Percentiles rank a stretch among this genome's conserved stretches.
Conservation (phyloP, 2,329 filamentous ascomycete species). For the Aspergillus phoenicis region DNA sequence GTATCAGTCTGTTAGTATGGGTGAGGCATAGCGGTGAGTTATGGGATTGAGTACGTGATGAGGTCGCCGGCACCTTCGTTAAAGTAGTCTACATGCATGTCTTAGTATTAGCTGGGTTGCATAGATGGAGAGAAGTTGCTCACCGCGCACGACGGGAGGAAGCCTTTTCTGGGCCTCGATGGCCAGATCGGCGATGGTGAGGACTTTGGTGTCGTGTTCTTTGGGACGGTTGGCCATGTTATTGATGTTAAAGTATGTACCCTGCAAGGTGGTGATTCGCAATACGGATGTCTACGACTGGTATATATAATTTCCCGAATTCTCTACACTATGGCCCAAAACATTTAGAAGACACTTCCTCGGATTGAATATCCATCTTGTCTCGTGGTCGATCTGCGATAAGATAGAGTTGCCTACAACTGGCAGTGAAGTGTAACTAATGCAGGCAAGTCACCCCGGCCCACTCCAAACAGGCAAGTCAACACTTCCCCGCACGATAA, state of each 20-base stretch:
- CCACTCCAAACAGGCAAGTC: neutral
- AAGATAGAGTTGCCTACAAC: neutral
- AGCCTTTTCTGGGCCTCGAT: conserved; percentile 5
- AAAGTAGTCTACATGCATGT: conserved; percentile 9
- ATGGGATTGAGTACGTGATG: neutral
- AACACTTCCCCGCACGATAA: neutral
- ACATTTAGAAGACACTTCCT: neutral
- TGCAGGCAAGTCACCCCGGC: conserved; percentile 2
- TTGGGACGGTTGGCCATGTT: conserved; percentile 3
- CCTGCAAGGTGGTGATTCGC: neutral
- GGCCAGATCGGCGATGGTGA: conserved; percentile 10
- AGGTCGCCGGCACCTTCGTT: conserved; percentile 13
- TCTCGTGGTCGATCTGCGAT: neutral
- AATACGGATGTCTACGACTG: too few relatives aligned
- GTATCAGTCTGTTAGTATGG: neutral
- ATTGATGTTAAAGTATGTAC: neutral
- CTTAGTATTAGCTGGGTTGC: neutral
- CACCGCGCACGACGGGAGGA: conserved; percentile 1
- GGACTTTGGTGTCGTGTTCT: conserved; percentile 1
- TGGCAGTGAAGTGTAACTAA: neutral
- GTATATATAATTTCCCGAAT: neutral
- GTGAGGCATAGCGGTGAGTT: neutral
- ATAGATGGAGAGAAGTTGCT: neutral
- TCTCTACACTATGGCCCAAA: neutral
- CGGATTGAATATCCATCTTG: neutral